phyloP scores from a whole-genome alignment of 306 rosid species.

The Acacia acuminata region DNA sequence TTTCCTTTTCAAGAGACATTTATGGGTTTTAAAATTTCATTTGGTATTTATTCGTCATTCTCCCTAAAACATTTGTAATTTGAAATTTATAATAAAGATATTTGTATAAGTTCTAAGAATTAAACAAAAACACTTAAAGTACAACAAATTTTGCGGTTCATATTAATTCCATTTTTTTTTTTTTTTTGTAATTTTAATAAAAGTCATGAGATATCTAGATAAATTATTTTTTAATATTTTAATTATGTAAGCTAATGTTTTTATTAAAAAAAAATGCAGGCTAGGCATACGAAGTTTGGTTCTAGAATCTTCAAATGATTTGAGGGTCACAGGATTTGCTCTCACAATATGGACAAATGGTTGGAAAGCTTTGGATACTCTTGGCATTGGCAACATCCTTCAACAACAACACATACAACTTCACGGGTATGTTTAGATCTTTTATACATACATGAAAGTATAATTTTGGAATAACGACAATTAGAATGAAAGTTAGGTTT shows the following conservation, averaged over 20 bases:
- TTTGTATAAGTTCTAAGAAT: too few species aligned
- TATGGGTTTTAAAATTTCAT: too few species aligned
- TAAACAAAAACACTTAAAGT: too few species aligned
- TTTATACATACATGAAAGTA: not conserved
- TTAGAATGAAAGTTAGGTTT: not conserved
- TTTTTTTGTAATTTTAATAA: not conserved
- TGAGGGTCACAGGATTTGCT: constrained; percentile 74
- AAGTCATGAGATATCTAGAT: too few species aligned
- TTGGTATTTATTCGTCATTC: too few species aligned
- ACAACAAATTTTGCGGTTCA: not conserved
- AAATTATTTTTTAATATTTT: not conserved
- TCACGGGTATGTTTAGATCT: not conserved
- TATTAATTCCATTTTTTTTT: too few species aligned
- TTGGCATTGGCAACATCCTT: not conserved
- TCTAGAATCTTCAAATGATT: constrained; percentile 56
- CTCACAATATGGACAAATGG: constrained; percentile 17
- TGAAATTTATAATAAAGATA: too few species aligned
- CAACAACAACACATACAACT: not conserved
- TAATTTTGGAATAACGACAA: too few species aligned
- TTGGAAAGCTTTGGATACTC: not conserved
- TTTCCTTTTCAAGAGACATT: too few species aligned
- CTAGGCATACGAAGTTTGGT: constrained; percentile 50
- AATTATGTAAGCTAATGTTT: not conserved
- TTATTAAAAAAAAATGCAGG: not conserved
- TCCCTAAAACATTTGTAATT: too few species aligned